Base-by-base conservation (phyloP, 1,284 basidiomycete species). In the Melanopsichium pennsylvanicum region DNA sequence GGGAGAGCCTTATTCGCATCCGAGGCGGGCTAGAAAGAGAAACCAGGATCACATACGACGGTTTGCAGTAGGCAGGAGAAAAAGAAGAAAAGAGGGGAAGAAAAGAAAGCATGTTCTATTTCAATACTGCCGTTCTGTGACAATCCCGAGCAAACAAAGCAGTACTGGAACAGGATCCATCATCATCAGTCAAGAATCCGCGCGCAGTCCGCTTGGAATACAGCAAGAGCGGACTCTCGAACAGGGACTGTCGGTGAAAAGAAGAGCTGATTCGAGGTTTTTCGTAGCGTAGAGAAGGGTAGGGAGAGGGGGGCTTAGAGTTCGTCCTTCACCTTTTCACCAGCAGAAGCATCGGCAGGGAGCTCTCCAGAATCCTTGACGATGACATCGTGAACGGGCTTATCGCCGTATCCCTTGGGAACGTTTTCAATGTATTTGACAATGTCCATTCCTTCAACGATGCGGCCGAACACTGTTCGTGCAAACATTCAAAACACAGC, bases 401-500 rank as follows among this genome's bases (percentile, higher is more conserved):
- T 68, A 58, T 81, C 77, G 34, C 69, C 69, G 23, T 39, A 45
- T 19, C 70, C 58, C 36, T 74, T 79, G 38, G 61, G 59, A 11
- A 79, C 79, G 34, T 69, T 64, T 41, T 76, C 78, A 34, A 79
- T 66, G 51, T 69, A 57, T 55, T 75, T 64, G 49, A 79, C 73
- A n/a, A 77, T 54, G 40, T 81, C 66, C 62, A 75, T 71, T 35
- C 78, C 78, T 15, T 75, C 63, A 10, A 77, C 18, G 10, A 81
- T 69, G 38, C 67, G 40, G 38, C 79, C 79, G 46, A 81, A 81
- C 23, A 81, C 79, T 70, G 55, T 19, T 21, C 13, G 5, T 11
- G n/a, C n/a, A n/a, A n/a, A n/a, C n/a, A n/a, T n/a, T n/a, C n/a
- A n/a, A n/a, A n/a, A n/a, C n/a, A n/a, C n/a, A n/a, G n/a, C n/a